phyloP scores from a whole-genome alignment of 352 stramenopile species.

The Globisporangium yorkense region DNA sequence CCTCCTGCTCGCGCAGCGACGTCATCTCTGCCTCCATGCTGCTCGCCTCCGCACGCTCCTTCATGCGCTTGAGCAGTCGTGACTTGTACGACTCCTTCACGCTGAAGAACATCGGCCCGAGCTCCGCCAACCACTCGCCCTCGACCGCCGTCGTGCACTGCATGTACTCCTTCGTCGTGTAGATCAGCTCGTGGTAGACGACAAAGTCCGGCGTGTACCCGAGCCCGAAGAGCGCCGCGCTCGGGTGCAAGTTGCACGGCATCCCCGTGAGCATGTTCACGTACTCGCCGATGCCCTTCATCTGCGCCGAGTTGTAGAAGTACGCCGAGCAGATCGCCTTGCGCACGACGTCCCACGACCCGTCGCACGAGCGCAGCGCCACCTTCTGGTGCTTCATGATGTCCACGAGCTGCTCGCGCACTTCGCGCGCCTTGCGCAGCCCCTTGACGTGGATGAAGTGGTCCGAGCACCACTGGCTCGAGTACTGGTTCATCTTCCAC shows the following conservation, averaged over 20 bases:
- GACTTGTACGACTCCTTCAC: conserved; percentile 97
- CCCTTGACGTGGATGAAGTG: conserved; percentile 98
- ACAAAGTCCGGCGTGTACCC: conserved; percentile 99
- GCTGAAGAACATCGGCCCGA: conserved; percentile 99
- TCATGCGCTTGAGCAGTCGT: conserved; percentile 86
- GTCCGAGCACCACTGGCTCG: conserved; percentile 89
- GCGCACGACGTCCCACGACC: conserved; percentile 95
- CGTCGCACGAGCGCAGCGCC: conserved; percentile 83
- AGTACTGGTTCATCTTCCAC: conserved; percentile 95
- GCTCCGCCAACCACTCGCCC: conserved; percentile 98
- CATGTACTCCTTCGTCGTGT: conserved; percentile 99
- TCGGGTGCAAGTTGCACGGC: conserved; percentile 96
- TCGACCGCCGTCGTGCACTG: conserved; percentile 97
- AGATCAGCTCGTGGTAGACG: conserved; percentile 99
- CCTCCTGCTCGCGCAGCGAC: conserved; percentile 15
- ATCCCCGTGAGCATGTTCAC: conserved; percentile 99
- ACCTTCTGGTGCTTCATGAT: conserved; percentile 98
- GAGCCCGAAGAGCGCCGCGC: conserved; percentile 95
- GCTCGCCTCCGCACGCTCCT: conserved; percentile 61
- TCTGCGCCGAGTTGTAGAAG: conserved; percentile 99
- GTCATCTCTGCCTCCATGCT: conserved; percentile 87
- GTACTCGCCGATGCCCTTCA: conserved; percentile 99
- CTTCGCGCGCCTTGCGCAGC: conserved; percentile 88
- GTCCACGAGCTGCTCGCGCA: conserved; percentile 95
- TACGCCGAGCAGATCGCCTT: conserved; percentile 99